These are phyloP conservation scores for Tylopilus sp. DNA, from an alignment of 1,284 basidiomycete genomes.

Conservation along the genomic window DNA sequence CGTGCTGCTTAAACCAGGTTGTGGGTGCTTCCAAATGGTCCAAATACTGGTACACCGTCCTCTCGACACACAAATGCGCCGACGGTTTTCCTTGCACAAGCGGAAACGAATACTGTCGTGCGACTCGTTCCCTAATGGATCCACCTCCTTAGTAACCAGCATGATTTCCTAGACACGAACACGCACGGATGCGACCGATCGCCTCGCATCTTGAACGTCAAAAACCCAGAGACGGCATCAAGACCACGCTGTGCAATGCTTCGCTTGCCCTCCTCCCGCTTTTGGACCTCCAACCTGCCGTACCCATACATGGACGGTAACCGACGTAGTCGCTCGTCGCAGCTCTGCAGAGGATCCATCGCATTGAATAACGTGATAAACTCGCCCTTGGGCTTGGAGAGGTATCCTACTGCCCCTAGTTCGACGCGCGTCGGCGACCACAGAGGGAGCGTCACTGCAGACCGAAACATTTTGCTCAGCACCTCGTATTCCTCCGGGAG, in stretches of 20 bases:
- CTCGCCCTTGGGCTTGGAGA: slow-evolving; percentile 54
- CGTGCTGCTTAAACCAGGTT: slow-evolving; percentile 68
- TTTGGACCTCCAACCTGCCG: slow-evolving; percentile 31
- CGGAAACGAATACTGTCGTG: slow-evolving; percentile 55
- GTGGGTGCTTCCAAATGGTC: slow-evolving; percentile 57
- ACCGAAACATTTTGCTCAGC: not conserved
- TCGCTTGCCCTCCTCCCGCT: slow-evolving; percentile 46
- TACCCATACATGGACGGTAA: slow-evolving; percentile 54
- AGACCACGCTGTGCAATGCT: slow-evolving; percentile 51
- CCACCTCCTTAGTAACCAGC: slow-evolving; percentile 7
- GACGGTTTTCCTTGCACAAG: slow-evolving; percentile 61
- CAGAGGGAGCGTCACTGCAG: slow-evolving; percentile 61
- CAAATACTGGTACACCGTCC: slow-evolving; percentile 65
- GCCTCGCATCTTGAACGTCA: slow-evolving; percentile 41
- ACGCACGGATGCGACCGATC: slow-evolving; percentile 39
- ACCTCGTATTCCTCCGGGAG: not conserved
- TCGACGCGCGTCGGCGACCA: slow-evolving; percentile 62
- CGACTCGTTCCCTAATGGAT: slow-evolving; percentile 41
- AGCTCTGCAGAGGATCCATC: slow-evolving; percentile 45
- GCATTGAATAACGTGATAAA: slow-evolving; percentile 73
- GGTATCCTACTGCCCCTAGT: slow-evolving; percentile 70
- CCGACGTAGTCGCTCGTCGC: slow-evolving; percentile 29
- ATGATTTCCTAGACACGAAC: not conserved
- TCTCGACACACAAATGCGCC: slow-evolving; percentile 64
- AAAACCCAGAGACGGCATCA: slow-evolving; percentile 53